Evolutionary conservation across 331 rosid genomes (phyloP), one percentile per base, ranked within the genome.

Genomic region (Pyrus hybrid): DNA sequence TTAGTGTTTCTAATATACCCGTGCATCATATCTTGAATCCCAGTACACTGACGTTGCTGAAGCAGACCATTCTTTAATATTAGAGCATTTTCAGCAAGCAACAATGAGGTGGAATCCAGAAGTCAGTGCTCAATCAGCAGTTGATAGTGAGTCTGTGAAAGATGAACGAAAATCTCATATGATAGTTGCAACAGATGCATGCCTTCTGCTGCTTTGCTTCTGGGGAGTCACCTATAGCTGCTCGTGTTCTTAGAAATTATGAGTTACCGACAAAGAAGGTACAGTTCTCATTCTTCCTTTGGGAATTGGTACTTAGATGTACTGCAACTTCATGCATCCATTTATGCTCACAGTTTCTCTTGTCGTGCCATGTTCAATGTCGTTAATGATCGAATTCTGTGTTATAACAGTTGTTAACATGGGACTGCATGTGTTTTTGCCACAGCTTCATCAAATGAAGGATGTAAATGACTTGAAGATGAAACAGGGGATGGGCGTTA

Each of bases 1-100:
- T 32, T 18, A 11, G 8, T 58, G 80, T 54, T 63, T 58, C 73
- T 83, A 37, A 81, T 58, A 9, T 22, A 8, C 20, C 37, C 63
- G 53, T 9, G 22, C 67, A 51, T 70, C 25, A 53, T 81, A 71
- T 75, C 23, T 16, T 43, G 4, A 29, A 21, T 84, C 60, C 45
- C 91, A 91, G 96, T 88, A 93, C 86, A 87, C 91, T 82, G 99
- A 94, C 87, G 92, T 92, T 22, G 92, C 85, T 26, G 99, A 86
- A 82, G 82, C 87, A 64, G 96, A 94, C 78, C 93, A 97, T 56
- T 84, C 88, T 77, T 68, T n/a, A 26, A 67, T 84, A 29, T 62
- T 94, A 25, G 97, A 94, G 77, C 86, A 75, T 43, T 92, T 90
- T 79, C 79, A 76, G 67, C 88, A 86, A 82, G 88, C 89, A 49